Evolutionary conservation across 371 early-diverging fungal species (phyloP), one percentile per base, ranked within the genome.

Genomic region (Mortierella sp.): DNA sequence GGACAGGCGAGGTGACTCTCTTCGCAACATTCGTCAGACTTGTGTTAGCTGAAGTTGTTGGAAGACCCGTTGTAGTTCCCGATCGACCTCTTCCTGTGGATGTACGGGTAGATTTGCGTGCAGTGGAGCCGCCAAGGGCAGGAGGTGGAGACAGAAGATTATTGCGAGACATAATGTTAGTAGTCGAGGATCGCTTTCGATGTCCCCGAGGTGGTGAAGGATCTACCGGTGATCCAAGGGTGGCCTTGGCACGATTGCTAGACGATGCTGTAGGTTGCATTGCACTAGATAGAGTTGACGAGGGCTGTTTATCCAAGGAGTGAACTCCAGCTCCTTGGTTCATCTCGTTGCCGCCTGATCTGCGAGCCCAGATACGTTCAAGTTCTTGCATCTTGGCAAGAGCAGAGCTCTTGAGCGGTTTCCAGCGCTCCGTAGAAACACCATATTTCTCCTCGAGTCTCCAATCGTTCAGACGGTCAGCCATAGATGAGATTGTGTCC

Each of bases 351-450:
- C 32, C 43, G 24, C 40, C 45, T 60, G 69, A 52, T 41, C 74
- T 61, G 8, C 70, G 65, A 6, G 61, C 68, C 73, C 76, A 76
- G 57, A 83, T 43, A 32, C 70, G 75, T 16, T 77, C 73, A 21
- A 91, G 72, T 50, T 87, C 87, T 8, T 87, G 73, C 59, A 85
- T 88, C 72, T 87, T 87, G 58, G 84, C 78, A 7, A 85, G 76
- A 8, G 88, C 87, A 16, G 83, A 74, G 32, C 69, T 70, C 80
- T 88, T 85, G 28, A 89, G 74, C 38, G 86, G 84, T 28, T 77
- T 59, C 91, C 92, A 90, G 57, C 84, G 82, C 28, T 88, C 83
- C 7, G 73, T 70, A 0, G 88, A 61, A 13, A 84, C 83, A 21
- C 77, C 73, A 41, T 87, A 64, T 68, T 85, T 88, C 16, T 86